Percentiles rank a stretch among this genome's conserved stretches.
phyloP scores from a whole-genome alignment of 768 basidiomycete species.

The Tulasnella calospora region DNA sequence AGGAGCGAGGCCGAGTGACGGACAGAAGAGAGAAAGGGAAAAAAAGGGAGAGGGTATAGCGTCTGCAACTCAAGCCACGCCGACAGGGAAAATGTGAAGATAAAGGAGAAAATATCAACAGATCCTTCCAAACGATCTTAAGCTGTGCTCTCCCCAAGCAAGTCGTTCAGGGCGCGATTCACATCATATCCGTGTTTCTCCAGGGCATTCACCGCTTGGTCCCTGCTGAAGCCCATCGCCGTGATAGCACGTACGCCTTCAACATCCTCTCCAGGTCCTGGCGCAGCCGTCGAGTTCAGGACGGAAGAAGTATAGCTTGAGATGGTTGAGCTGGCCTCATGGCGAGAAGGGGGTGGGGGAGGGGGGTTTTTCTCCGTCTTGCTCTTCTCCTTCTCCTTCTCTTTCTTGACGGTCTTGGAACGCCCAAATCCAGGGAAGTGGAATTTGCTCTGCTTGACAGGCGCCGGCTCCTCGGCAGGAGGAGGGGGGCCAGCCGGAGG shows the following conservation, averaged over 20 bases:
- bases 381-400: slow-evolving; percentile 52
- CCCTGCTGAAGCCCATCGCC: slow-evolving; percentile 85
- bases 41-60: not conserved
- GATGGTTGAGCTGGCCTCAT: not conserved
- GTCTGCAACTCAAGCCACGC: not conserved
- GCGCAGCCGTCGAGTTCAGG: not conserved
- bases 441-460: slow-evolving; percentile 21
- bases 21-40: not conserved
- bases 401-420: slow-evolving; percentile 33
- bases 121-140: not conserved
- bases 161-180: slow-evolving; percentile 39
- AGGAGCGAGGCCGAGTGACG: not conserved
- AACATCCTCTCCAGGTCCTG: slow-evolving; percentile 56
- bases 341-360: slow-evolving; percentile 4
- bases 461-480: slow-evolving; percentile 14
- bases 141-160: not conserved
- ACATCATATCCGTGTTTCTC: slow-evolving; percentile 83
- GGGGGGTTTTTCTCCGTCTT: not conserved
- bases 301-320: slow-evolving; percentile 5
- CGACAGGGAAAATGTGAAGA: not conserved
- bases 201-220: slow-evolving; percentile 75
- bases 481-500: slow-evolving; percentile 6
- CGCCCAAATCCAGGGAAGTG: slow-evolving; percentile 24
- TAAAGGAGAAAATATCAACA: slow-evolving; percentile 4
- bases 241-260: slow-evolving; percentile 73